These are phyloP conservation scores for Exophiala spinifera DNA, from an alignment of 2,329 filamentous ascomycete species.

Conservation along the genomic window DNA sequence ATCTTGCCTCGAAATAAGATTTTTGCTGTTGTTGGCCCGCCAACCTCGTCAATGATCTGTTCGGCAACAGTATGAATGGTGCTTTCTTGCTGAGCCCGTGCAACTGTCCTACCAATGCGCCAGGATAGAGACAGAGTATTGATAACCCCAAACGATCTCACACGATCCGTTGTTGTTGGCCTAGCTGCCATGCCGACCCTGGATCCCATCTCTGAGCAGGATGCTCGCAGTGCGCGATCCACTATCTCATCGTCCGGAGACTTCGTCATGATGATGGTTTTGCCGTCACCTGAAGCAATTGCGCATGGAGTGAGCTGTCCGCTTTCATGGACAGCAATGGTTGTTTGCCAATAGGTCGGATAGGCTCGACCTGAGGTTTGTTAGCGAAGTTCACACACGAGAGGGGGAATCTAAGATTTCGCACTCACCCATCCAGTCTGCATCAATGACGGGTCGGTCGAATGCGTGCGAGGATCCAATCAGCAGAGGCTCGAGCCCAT, in stretches of 20 bases:
- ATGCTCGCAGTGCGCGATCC: conserved; percentile 14
- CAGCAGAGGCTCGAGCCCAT: conserved; percentile 47
- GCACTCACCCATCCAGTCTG: conserved; percentile 45
- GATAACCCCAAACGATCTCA: conserved; percentile 37
- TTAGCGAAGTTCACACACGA: conserved; percentile 5
- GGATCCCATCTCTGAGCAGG: conserved; percentile 31
- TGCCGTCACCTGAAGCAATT: conserved; percentile 35
- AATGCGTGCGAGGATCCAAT: conserved; percentile 31
- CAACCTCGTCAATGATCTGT: conserved; percentile 48
- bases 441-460: conserved; percentile 44
- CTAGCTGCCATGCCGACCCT: conserved; percentile 42
- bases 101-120: conserved; percentile 59
- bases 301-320: conserved; percentile 15
- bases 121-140: conserved; percentile 46
- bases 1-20: conserved; percentile 64
- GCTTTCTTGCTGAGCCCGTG: conserved; percentile 32
- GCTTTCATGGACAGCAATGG: conserved; percentile 21
- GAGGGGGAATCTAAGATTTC: neutral
- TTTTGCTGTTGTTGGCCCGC: conserved; percentile 47
- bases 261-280: conserved; percentile 45
- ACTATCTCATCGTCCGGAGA: conserved; percentile 44
- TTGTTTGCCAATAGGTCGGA: conserved; percentile 40
- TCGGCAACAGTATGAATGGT: conserved; percentile 55
- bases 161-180: conserved; percentile 40
- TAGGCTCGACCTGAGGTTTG: conserved; percentile 31